Evolutionary conservation across 371 early-diverging fungal species (phyloP), one percentile per base, ranked within the genome.

Genomic region (Scutellospora calospora): DNA sequence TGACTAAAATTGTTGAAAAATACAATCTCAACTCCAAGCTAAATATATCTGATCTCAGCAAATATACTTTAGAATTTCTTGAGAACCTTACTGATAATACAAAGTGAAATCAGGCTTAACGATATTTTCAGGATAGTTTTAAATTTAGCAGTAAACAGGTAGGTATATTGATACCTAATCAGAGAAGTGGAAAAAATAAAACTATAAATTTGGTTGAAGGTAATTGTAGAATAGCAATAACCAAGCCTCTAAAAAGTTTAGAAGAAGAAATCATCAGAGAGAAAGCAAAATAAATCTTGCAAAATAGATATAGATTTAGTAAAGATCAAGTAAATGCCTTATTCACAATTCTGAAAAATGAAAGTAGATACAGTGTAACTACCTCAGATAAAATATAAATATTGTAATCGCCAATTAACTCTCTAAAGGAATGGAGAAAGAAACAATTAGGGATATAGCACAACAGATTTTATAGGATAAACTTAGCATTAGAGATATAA

Each of bases 101-200:
- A 73, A 73, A 73, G 52, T 12, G 45, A 6, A 73, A 73, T 73
- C 73, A 73, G 12, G 52, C 45, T 20, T 25, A 51, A 49, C 12
- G 52, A 73, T 25, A 25, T 6, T 51, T 73, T 73, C 25, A 25
- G 22, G 52, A 73, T 51, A 51, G 41, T 9, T 73, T 73, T 31
- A 73, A 73, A 73, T 73, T 73, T 54, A 73, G 73, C 31, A 54
- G 51, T 49, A 29, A 73, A 51, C 73, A 73, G 73, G 41, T 73
- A 52, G 51, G 52, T 31, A 73, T 73, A 73, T 73, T 73, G 55
- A 73, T 73, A 25, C 52, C 41, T 52, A 73, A n/a, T 41, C 73
- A 73, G 52, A 73, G 29, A 73, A 73, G 55, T 25, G 49, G 52
- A 8, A n/a, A 52, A 31, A 18, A 27, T 12, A 73, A 73, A 73